Evolutionary conservation across 768 basidiomycete species (phyloP), one percentile per base, ranked within the genome.

Genomic region (Leccinum disarticulatum): DNA sequence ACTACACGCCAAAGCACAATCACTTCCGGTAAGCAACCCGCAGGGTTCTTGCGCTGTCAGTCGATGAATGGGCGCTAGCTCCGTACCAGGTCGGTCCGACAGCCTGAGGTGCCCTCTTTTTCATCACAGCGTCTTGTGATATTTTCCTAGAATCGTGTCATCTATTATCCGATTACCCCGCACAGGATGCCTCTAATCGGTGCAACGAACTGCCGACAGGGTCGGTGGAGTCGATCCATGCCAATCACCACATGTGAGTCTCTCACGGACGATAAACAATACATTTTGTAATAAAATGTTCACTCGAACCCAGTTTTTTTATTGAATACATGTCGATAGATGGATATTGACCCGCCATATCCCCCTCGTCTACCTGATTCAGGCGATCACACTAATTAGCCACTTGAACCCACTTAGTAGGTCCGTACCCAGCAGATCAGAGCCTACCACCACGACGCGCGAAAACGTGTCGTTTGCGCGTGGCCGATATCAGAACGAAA

Each of bases 161-260:
- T 28, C 13, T 11, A 15, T 52, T 22, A 52, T 49, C 53, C 47
- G 38, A 33, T 10, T 27, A 15, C 50, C 17, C 6, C 17, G 30
- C 56, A 25, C 53, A 55, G 35, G 33, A 30, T 51, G 0, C 28
- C 35, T 43, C 36, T 10, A 28, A 25, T 47, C 48, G 4, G 28
- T 35, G 15, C 46, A 43, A 13, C n/a, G 17, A 52, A 28, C 50
- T 7, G 6, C 66, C 57, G 68, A 61, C 19, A 25, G 3, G 22
- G 1, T 46, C 68, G 56, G 62, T 48, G 59, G 55, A 43, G 31
- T 35, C 27, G 17, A 10, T 1, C 5, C 38, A 8, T 58, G 41
- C 54, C 68, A 64, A 58, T 43, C 58, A 31, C 27, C 28, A 41
- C 1, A 27, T 17, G 38, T 41, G 22, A 30, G 30, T 54, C 9